A percentile compares a stretch with the other conserved stretches of the same genome.
Evolutionary conservation across 140 eudicot genomes (phyloP).

Genomic region (Senecio squalidus): DNA sequence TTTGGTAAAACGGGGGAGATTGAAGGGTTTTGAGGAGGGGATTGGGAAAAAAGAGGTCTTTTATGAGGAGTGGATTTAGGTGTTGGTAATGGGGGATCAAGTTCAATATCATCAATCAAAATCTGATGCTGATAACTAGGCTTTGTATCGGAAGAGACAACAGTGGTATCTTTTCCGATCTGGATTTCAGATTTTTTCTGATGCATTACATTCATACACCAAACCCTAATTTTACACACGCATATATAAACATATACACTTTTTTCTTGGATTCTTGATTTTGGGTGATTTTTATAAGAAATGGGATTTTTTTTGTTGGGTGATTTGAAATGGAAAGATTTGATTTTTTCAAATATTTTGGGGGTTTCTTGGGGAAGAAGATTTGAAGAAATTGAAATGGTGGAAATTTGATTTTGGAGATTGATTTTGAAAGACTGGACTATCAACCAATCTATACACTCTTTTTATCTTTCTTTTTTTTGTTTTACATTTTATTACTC

Average conservation of each 20-base stretch:
- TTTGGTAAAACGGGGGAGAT: constrained; percentile 35
- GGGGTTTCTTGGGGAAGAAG: too few relatives aligned
- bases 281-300: background rate
- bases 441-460: too few relatives aligned
- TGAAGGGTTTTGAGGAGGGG: too few relatives aligned
- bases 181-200: constrained; percentile 98
- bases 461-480: too few relatives aligned
- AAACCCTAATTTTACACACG: constrained; percentile 4
- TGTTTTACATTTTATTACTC: too few relatives aligned
- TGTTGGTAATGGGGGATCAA: constrained; percentile 27
- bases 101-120: constrained; percentile 24
- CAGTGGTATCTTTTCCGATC: constrained; percentile 97
- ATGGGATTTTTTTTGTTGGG: background rate
- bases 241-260: background rate
- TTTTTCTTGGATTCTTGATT: background rate
- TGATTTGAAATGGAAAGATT: too few relatives aligned
- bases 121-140: constrained; percentile 39
- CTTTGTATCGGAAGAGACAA: constrained; percentile 99
- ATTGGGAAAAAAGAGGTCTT: constrained; percentile 43
- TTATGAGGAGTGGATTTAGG: constrained; percentile 75
- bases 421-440: too few relatives aligned
- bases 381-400: too few relatives aligned
- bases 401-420: too few relatives aligned
- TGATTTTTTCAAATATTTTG: too few relatives aligned
- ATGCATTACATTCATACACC: constrained; percentile 71